These are phyloP conservation scores for Gastrolobium villosum DNA, from an alignment of 306 rosid genomes.

Conservation along the genomic window DNA sequence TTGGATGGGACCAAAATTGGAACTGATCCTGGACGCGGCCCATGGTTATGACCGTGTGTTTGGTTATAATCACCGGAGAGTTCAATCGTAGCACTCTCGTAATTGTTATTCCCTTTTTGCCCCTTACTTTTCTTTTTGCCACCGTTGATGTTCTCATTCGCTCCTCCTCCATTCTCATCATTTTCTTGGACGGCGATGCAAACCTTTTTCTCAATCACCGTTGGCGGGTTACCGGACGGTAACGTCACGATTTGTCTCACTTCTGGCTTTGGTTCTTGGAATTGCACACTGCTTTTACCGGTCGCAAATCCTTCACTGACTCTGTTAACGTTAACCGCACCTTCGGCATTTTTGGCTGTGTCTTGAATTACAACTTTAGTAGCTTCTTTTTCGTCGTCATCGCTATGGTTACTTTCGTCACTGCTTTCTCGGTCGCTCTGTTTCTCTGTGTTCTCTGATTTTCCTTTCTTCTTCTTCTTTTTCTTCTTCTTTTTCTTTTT, in stretches of 20 bases:
- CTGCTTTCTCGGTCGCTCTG: slow-evolving; percentile 55
- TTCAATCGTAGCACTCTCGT: slow-evolving; percentile 49
- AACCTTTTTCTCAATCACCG: slow-evolving; percentile 48
- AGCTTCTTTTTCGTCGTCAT: slow-evolving; percentile 50
- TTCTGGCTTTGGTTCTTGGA: slow-evolving; percentile 54
- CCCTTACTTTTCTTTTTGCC: slow-evolving; percentile 63
- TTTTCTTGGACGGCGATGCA: slow-evolving; percentile 9
- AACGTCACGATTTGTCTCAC: slow-evolving; percentile 51
- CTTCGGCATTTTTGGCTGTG: slow-evolving; percentile 38
- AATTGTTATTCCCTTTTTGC: slow-evolving; percentile 48
- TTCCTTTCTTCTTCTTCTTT: slow-evolving; percentile 55
- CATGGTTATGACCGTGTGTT: slow-evolving; percentile 38
- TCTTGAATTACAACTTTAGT: slow-evolving; percentile 56
- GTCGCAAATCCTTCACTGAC: slow-evolving; percentile 43
- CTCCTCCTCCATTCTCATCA: slow-evolving; percentile 39
- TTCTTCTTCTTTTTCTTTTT: slow-evolving; percentile 54
- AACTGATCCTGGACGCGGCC: slow-evolving; percentile 31
- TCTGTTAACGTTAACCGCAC: slow-evolving; percentile 18
- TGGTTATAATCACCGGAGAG: slow-evolving; percentile 43
- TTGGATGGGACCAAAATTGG: slow-evolving; percentile 48
- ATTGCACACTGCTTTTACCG: slow-evolving; percentile 49
- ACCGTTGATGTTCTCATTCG: slow-evolving; percentile 26
- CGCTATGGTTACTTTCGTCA: slow-evolving; percentile 56
- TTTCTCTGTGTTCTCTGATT: slow-evolving; percentile 55
- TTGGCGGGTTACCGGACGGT: slow-evolving; percentile 51